Conservation (phyloP, 148 eudicot genomes). For the Diospyros lotus region DNA sequence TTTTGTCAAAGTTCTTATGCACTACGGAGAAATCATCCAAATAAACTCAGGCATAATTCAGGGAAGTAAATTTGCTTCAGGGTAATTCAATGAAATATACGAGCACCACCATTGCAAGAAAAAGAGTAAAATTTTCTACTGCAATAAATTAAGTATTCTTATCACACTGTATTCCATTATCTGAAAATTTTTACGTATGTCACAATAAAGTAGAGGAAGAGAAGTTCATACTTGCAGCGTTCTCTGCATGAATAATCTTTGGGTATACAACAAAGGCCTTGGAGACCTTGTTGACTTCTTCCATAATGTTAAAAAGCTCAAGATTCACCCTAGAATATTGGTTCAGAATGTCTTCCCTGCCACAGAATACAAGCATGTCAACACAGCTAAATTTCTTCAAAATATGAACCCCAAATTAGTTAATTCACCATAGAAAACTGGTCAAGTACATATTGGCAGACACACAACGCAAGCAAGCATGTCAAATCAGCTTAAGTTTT, state of each 20-base stretch:
- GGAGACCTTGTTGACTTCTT: slow-evolving; percentile 93
- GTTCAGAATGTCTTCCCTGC: slow-evolving; percentile 79
- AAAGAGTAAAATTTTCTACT: too few relatives aligned
- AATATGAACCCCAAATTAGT: neutral
- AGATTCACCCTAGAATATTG: slow-evolving; percentile 98
- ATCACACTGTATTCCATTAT: neutral
- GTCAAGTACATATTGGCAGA: too few relatives aligned
- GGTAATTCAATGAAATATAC: too few relatives aligned
- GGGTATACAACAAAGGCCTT: slow-evolving; percentile 96
- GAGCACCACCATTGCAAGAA: too few relatives aligned
- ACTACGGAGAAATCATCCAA: too few relatives aligned
- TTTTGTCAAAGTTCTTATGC: too few relatives aligned
- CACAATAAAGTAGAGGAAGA: neutral
- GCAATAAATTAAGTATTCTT: neutral
- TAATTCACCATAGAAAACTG: too few relatives aligned
- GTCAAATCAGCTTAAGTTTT: too few relatives aligned
- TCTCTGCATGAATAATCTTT: slow-evolving; percentile 84
- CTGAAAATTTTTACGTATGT: neutral
- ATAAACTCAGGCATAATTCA: too few relatives aligned
- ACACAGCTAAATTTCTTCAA: neutral
- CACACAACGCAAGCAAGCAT: too few relatives aligned
- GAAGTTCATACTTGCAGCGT: slow-evolving; percentile 61
- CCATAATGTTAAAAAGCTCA: slow-evolving; percentile 81
- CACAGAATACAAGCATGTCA: neutral
- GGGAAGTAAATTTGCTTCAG: too few relatives aligned